Evolutionary conservation across 805 yeast species (phyloP).

Genomic region (Cyberlindnera mrakii): DNA sequence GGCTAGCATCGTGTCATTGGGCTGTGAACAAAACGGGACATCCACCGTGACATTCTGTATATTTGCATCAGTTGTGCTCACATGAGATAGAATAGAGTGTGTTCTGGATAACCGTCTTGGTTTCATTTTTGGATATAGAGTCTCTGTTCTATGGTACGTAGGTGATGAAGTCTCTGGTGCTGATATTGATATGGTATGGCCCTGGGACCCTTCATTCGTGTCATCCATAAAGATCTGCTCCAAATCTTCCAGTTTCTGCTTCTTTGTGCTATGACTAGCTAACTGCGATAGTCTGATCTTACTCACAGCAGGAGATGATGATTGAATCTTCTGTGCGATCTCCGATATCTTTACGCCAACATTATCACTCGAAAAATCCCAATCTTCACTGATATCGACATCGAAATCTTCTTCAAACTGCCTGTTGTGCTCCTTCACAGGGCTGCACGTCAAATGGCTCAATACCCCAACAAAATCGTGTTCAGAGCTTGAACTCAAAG

Average conservation of each 20-base stretch:
- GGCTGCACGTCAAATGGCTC: not conserved
- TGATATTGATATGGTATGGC: conserved; percentile 5
- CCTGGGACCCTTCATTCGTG: not conserved
- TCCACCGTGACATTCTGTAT: too few species aligned
- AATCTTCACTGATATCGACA: conserved; percentile 3
- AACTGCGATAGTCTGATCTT: not conserved
- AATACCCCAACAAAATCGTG: not conserved
- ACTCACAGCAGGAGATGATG: too few species aligned
- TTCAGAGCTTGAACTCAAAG: conserved; percentile 1
- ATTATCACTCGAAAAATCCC: not conserved
- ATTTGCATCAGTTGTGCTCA: too few species aligned
- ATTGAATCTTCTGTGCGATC: too few species aligned
- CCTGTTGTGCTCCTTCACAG: conserved; percentile 9
- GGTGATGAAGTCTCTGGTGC: conserved; percentile 25
- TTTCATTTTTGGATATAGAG: conserved; percentile 7
- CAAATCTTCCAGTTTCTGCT: not conserved
- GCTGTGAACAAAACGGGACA: too few species aligned
- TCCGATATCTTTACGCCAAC: not conserved
- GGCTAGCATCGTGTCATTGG: not conserved
- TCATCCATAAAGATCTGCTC: conserved; percentile 11
- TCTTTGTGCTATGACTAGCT: too few species aligned
- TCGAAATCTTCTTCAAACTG: conserved; percentile 19
- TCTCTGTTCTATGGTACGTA: conserved; percentile 22
- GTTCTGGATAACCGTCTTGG: conserved; percentile 7
- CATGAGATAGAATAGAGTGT: too few species aligned